Percentiles rank a stretch among this genome's conserved stretches.
phyloP scores from a whole-genome alignment of 345 rosid genomes.

The Lepidium aucheri region DNA sequence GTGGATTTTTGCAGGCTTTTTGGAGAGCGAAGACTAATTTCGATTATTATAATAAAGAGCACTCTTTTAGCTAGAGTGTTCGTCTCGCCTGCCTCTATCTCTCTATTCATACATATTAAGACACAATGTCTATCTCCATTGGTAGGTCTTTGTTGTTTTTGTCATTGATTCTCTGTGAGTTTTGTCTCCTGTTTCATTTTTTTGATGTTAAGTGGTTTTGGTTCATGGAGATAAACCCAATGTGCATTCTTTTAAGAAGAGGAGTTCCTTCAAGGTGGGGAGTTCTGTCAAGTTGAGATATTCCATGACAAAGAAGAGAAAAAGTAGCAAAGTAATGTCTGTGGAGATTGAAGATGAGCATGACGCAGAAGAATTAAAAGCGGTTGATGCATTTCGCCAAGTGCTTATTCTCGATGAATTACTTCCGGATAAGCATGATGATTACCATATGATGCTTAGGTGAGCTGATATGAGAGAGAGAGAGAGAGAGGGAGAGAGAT shows the following conservation, averaged over 20 bases:
- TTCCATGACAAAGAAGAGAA: conserved; percentile 54
- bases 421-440: conserved; percentile 67
- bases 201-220: background rate
- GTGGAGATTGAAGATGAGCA: conserved; percentile 45
- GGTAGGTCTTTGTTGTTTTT: background rate
- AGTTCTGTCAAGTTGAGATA: conserved; percentile 61
- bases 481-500: conserved; percentile 13
- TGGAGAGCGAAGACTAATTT: conserved; percentile 14
- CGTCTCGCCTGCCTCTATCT: conserved; percentile 28
- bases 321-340: conserved; percentile 64
- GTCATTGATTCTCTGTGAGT: background rate
- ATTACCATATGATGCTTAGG: conserved; percentile 85
- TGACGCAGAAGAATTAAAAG: conserved; percentile 55
- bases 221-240: conserved; percentile 25
- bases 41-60: conserved; percentile 3
- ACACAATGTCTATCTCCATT: conserved; percentile 29
- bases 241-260: conserved; percentile 52
- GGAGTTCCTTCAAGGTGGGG: conserved; percentile 45
- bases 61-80: conserved; percentile 12
- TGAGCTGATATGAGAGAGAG: conserved; percentile 7
- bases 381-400: conserved; percentile 76
- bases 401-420: conserved; percentile 56
- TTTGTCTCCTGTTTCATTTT: background rate
- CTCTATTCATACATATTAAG: background rate
- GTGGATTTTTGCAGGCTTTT: background rate